phyloP scores from a whole-genome alignment of 2,329 filamentous ascomycete species.

The Pseudogymnoascus sp. region DNA sequence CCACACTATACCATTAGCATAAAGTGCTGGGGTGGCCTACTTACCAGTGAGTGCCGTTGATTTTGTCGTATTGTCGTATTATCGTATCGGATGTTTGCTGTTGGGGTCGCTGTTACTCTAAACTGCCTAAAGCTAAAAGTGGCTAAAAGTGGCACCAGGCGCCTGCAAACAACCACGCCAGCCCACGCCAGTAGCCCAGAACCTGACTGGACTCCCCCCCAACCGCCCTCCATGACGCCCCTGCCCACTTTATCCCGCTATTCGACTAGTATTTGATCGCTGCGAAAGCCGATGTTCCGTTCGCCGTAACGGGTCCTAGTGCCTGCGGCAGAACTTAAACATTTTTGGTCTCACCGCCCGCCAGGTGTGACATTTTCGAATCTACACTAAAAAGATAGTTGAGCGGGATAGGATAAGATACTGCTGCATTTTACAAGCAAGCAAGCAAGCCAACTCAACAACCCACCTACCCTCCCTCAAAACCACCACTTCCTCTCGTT shows the following conservation, averaged over 20 bases:
- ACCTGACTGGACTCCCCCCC: too few relatives aligned
- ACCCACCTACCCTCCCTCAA: conserved; percentile 13
- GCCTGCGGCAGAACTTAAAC: conserved; percentile 16
- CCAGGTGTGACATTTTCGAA: conserved; percentile 7
- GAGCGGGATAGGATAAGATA: conserved; percentile 13
- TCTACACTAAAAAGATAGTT: neutral
- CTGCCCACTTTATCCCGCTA: neutral
- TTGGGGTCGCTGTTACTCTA: neutral
- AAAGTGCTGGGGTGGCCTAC: neutral
- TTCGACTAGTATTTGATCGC: neutral
- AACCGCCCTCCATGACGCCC: neutral
- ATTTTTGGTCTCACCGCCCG: conserved; percentile 13
- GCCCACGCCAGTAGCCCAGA: neutral
- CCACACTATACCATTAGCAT: neutral
- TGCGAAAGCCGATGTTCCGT: neutral
- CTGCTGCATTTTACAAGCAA: neutral
- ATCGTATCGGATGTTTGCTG: neutral
- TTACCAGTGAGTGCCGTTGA: neutral
- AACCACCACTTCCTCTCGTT: neutral
- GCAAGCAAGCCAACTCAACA: neutral
- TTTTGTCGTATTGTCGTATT: neutral
- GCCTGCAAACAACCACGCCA: neutral
- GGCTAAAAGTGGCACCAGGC: neutral
- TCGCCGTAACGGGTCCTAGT: neutral
- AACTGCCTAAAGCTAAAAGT: neutral